Base-by-base conservation (phyloP, 306 rosid genomes). In the Acacia crassicarpa region DNA sequence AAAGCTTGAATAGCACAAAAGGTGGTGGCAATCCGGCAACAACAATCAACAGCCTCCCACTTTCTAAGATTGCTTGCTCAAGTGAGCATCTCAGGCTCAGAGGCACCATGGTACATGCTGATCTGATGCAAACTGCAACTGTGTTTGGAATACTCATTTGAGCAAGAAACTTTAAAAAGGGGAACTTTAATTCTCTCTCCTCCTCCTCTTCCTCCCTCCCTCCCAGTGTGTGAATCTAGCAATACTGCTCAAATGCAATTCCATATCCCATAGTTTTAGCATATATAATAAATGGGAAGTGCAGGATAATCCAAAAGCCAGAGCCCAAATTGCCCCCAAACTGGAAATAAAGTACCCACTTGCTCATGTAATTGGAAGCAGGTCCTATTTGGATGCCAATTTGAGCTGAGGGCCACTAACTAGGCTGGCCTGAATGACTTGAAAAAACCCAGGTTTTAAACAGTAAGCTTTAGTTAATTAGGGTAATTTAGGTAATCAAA, bases 91-190 rank as follows among this genome's bases (percentile, higher is more conserved):
- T 83, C 97, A 93, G 79, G 51, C 78, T 38, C 38, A 22, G 56
- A 71, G 22, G 25, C 56, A 71, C 38, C 75, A 71, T 30, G 44
- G 12, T 14, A 49, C 66, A 35, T 58, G 2, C 35, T 35, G 68
- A 43, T n/a, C 33, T 15, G 59, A 49, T 61, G 75, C n/a, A 12
- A 77, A 77, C 53, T 75, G 76, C 51, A 72, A 43, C 38, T 79
- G 63, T 61, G 70, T 84, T 63, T 93, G 98, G 98, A 93, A 93
- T 93, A 91, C 98, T 93, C 97, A 94, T 94, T 94, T 92, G 98
- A 94, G 98, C 98, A 94, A 94, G 98, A 94, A 90, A 89, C 74
- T 82, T 89, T 92, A 90, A 68, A 80, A 75, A 80, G 85, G 62
- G 86, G 79, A 82, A 16, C 15, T 80, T 65, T 44, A 69, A 10